Evolutionary conservation across 768 basidiomycete species (phyloP).

Genomic region (Tricholoma bakamatsutake): DNA sequence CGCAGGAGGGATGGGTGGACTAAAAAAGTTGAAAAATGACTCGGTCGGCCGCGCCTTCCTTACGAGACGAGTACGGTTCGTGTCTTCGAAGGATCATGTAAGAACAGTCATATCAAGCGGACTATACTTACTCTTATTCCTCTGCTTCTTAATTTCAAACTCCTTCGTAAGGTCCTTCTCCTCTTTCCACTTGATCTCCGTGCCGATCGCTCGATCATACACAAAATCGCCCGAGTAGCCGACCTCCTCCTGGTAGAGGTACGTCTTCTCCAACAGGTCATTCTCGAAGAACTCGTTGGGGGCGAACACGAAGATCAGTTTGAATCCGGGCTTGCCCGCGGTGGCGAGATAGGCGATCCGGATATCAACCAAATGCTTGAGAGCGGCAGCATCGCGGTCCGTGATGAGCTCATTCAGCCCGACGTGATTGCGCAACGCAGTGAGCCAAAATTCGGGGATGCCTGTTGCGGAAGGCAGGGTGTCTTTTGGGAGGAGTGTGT

Average conservation of each 20-base stretch:
- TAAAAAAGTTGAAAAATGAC: slow-evolving; percentile 99
- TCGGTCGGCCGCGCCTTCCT: slow-evolving; percentile 87
- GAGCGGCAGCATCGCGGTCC: slow-evolving; percentile 83
- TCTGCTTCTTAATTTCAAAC: slow-evolving; percentile 98
- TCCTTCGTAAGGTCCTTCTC: slow-evolving; percentile 97
- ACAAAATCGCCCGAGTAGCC: slow-evolving; percentile 97
- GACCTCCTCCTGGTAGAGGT: slow-evolving; percentile 87
- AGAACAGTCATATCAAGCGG: neutral
- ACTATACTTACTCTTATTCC: slow-evolving; percentile 83
- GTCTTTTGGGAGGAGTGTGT: slow-evolving; percentile 55
- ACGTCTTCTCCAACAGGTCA: slow-evolving; percentile 82
- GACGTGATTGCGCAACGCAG: slow-evolving; percentile 88
- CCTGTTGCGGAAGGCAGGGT: slow-evolving; percentile 36
- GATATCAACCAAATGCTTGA: slow-evolving; percentile 80
- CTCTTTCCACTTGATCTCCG: slow-evolving; percentile 94
- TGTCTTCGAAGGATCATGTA: slow-evolving; percentile 40
- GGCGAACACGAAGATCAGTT: slow-evolving; percentile 75
- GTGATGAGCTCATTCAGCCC: slow-evolving; percentile 86
- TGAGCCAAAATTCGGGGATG: slow-evolving; percentile 98
- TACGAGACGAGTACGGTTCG: slow-evolving; percentile 76
- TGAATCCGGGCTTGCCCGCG: slow-evolving; percentile 78
- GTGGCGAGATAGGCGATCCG: slow-evolving; percentile 67
- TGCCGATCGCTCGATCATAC: slow-evolving; percentile 93
- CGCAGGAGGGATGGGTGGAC: slow-evolving; percentile 67
- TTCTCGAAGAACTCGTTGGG: slow-evolving; percentile 89